These are phyloP conservation scores for Plasmodium malariae DNA, from an alignment of 169 alveolate genomes.

Conservation along the genomic window DNA sequence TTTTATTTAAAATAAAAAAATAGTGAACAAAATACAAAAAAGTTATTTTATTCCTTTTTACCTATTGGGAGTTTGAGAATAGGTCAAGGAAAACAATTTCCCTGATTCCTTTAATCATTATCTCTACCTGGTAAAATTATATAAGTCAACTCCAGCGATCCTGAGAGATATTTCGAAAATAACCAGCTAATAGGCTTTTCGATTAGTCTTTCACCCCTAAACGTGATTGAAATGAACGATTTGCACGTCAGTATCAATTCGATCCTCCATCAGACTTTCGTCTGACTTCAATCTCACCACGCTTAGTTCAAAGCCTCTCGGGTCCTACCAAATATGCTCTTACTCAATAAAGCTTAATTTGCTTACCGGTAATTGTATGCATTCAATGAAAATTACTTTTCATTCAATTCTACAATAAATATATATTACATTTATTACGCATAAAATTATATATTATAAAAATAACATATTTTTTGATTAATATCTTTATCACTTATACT, in stretches of 20 bases:
- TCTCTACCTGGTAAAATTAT: conserved; percentile 91
- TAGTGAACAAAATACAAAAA: conserved; percentile 12
- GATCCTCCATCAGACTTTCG: conserved; percentile 94
- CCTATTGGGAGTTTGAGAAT: conserved; percentile 87
- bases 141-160: conserved; percentile 91
- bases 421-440: conserved; percentile 40
- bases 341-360: conserved; percentile 86
- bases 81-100: conserved; percentile 88
- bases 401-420: background rate
- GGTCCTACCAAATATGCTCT: conserved; percentile 94
- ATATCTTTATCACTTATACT: conserved; percentile 48
- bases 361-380: conserved; percentile 14
- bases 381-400: background rate
- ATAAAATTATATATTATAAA: conserved; percentile 73
- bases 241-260: conserved; percentile 94
- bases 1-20: conserved; percentile 87
- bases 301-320: conserved; percentile 95
- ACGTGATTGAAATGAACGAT: conserved; percentile 93
- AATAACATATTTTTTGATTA: no score
- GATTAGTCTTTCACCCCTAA: conserved; percentile 95
- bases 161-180: conserved; percentile 95
- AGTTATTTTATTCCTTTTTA: conserved; percentile 7
- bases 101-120: conserved; percentile 91
- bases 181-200: conserved; percentile 96
- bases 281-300: conserved; percentile 94